These are phyloP conservation scores for Neurospora hispaniola DNA, from an alignment of 495 filamentous ascomycete genomes.

Conservation along the genomic window DNA sequence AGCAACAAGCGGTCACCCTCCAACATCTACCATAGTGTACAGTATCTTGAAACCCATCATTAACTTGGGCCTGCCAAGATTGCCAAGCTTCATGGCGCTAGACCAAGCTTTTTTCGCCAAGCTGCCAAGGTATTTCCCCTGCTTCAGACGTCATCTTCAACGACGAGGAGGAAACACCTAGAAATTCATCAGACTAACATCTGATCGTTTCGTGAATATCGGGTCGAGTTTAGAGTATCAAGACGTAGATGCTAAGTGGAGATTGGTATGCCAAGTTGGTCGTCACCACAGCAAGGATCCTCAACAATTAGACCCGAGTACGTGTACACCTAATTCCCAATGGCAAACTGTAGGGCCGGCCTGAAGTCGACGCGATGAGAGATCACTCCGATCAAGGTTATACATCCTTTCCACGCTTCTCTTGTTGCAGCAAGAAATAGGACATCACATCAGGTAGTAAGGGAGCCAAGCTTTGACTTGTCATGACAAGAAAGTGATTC, in stretches of 20 bases:
- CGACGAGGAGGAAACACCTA: not conserved
- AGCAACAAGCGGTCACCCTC: not conserved
- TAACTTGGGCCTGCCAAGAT: constrained; percentile 3
- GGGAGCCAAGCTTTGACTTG: not conserved
- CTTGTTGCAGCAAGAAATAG: not conserved
- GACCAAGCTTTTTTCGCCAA: constrained; percentile 21
- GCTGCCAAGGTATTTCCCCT: constrained; percentile 17
- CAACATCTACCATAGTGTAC: not conserved
- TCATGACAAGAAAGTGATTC: not conserved
- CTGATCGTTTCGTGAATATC: not conserved
- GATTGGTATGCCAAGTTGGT: not conserved
- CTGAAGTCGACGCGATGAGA: not conserved
- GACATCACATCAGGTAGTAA: not conserved
- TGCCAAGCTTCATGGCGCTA: constrained; percentile 10
- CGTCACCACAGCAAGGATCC: not conserved
- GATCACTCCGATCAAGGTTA: not conserved
- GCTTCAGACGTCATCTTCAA: not conserved
- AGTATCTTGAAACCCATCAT: not conserved
- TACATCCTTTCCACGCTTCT: not conserved
- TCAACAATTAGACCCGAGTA: not conserved
- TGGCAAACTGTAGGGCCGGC: not conserved
- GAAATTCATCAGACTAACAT: not conserved
- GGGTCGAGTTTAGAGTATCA: not conserved
- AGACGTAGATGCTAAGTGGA: not conserved
- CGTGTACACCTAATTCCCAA: not conserved